A percentile compares a stretch with the other conserved stretches of the same genome.
Conservation (phyloP, 495 filamentous ascomycete genomes). For the Penicillium taxi region DNA sequence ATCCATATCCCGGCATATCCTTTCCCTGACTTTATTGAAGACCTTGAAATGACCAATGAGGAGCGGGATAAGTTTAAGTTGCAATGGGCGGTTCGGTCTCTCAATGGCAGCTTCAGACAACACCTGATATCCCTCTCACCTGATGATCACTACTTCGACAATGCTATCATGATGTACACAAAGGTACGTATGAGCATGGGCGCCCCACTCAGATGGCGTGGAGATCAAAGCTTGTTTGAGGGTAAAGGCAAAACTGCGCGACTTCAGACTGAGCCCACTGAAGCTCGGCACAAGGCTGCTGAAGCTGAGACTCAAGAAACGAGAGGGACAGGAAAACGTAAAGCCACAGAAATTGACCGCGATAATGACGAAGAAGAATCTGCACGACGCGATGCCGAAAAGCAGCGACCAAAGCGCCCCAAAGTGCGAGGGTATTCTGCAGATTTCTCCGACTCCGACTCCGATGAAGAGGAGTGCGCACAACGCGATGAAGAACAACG, state of each 20-base stretch:
- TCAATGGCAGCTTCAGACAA: constrained; percentile 30
- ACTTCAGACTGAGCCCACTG: too few relatives aligned
- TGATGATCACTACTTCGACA: constrained; percentile 23
- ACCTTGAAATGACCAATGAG: constrained; percentile 10
- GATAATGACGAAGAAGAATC: constrained; percentile 46
- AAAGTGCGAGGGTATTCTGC: too few relatives aligned
- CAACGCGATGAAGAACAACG: too few relatives aligned
- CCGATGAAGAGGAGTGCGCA: too few relatives aligned
- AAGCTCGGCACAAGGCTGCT: too few relatives aligned
- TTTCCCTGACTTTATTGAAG: constrained; percentile 12
- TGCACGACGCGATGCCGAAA: constrained; percentile 39
- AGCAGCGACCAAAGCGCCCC: constrained; percentile 39
- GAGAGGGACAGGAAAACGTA: too few relatives aligned
- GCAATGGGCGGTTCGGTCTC: constrained; percentile 18
- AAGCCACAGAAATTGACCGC: constrained; percentile 48
- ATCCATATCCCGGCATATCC: too few relatives aligned
- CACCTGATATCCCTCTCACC: constrained; percentile 24
- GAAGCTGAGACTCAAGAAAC: too few relatives aligned
- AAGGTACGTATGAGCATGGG: constrained; percentile 29
- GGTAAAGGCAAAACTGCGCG: too few relatives aligned
- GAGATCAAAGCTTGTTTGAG: too few relatives aligned
- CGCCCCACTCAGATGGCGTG: constrained; percentile 25
- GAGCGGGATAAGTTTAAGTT: constrained; percentile 15
- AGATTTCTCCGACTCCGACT: too few relatives aligned
- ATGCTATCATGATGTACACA: constrained; percentile 27